These are phyloP conservation scores for Nectriaceae sp. DNA, from an alignment of 2,329 filamentous ascomycete genomes.

Conservation along the genomic window DNA sequence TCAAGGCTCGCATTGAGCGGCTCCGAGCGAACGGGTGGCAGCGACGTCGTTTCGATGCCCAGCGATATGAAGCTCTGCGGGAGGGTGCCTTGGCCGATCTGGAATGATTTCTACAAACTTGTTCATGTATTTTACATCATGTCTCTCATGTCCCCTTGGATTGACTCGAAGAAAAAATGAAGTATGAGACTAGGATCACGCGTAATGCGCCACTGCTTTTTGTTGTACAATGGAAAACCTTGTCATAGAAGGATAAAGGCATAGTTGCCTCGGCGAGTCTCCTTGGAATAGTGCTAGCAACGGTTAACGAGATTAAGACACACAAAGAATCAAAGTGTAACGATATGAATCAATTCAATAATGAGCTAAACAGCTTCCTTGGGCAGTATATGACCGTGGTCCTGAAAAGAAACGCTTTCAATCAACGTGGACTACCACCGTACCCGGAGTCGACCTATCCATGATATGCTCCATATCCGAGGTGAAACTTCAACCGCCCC, in stretches of 20 bases:
- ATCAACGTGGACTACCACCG: not conserved
- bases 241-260: not conserved
- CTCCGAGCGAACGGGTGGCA: slow-evolving; percentile 57
- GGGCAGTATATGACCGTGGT: not conserved
- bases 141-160: not conserved
- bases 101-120: slow-evolving; percentile 1
- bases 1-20: slow-evolving; percentile 55
- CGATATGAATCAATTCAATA: not conserved
- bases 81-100: slow-evolving; percentile 55
- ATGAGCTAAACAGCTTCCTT: not conserved
- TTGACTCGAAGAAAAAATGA: not conserved
- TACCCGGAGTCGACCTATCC: not conserved
- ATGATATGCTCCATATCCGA: too few relatives aligned
- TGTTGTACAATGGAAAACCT: not conserved
- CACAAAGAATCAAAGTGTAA: too few relatives aligned
- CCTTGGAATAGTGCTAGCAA: too few relatives aligned
- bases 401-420: not conserved
- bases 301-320: too few relatives aligned
- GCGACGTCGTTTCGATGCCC: slow-evolving; percentile 55
- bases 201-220: not conserved
- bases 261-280: too few relatives aligned
- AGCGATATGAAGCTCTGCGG: slow-evolving; percentile 54
- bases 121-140: not conserved
- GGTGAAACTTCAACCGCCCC: too few relatives aligned
- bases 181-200: not conserved